phyloP scores from a whole-genome alignment of 2,329 filamentous ascomycete species.

The Cyphellophora attinorum region DNA sequence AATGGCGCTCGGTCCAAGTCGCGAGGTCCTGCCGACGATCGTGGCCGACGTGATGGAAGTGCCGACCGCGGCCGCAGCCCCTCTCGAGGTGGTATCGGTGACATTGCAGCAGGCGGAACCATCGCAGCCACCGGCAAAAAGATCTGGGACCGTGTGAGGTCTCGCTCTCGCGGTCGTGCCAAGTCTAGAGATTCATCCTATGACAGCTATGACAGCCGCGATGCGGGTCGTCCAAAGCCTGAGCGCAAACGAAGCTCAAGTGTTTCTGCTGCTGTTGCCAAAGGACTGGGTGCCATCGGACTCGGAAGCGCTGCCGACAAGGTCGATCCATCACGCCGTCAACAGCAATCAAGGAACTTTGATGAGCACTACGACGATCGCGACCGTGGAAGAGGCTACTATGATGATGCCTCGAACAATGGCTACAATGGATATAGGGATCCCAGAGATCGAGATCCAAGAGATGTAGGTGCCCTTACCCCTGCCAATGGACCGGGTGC shows the following conservation, averaged over 20 bases:
- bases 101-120: slow-evolving; percentile 32
- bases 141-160: slow-evolving; percentile 33
- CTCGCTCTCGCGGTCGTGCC: slow-evolving; percentile 26
- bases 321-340: slow-evolving; percentile 21
- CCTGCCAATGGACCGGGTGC: slow-evolving; percentile 15
- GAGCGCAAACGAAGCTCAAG: slow-evolving; percentile 35
- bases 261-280: slow-evolving; percentile 33
- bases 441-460: slow-evolving; percentile 26
- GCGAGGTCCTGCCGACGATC: slow-evolving; percentile 13
- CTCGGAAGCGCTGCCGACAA: slow-evolving; percentile 24
- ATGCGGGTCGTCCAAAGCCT: slow-evolving; percentile 33
- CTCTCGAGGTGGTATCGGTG: slow-evolving; percentile 32
- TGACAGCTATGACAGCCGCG: slow-evolving; percentile 45
- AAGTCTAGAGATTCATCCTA: slow-evolving; percentile 40
- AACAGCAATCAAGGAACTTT: slow-evolving; percentile 15
- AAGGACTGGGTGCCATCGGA: slow-evolving; percentile 35
- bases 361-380: slow-evolving; percentile 8
- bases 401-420: slow-evolving; percentile 33
- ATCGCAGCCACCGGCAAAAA: slow-evolving; percentile 40
- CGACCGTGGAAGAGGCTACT: slow-evolving; percentile 22
- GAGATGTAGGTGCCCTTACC: slow-evolving; percentile 34
- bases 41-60: slow-evolving; percentile 15
- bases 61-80: slow-evolving; percentile 27
- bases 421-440: slow-evolving; percentile 26
- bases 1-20: slow-evolving; percentile 71